phyloP scores from a whole-genome alignment of 2,329 filamentous ascomycete genomes.

The Rutstroemia sp. region DNA sequence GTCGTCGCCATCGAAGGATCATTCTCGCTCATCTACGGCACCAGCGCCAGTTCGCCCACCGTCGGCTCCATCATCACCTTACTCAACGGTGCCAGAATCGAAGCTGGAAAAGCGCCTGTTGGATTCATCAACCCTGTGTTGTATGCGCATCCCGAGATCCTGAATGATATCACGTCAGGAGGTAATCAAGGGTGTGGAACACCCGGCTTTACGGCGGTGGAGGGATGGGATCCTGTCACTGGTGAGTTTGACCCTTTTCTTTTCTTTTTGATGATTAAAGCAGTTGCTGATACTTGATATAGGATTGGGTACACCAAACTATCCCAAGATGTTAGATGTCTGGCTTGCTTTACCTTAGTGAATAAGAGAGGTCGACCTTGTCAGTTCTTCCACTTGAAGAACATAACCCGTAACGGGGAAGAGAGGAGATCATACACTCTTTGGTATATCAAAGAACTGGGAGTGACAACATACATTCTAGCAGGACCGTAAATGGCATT shows the following conservation, averaged over 20 bases:
- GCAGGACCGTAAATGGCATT: too few relatives aligned
- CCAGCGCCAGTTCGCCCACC: constrained; percentile 37
- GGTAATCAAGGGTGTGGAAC: constrained; percentile 34
- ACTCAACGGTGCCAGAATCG: constrained; percentile 53
- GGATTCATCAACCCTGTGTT: constrained; percentile 38
- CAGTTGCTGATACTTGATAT: neutral
- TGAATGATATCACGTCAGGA: constrained; percentile 31
- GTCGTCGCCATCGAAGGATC: constrained; percentile 36
- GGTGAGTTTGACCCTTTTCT: constrained; percentile 13
- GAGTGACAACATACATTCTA: too few relatives aligned
- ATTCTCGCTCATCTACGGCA: constrained; percentile 40
- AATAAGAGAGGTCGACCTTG: neutral
- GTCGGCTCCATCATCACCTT: constrained; percentile 44
- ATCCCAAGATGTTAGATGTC: neutral
- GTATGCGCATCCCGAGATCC: constrained; percentile 27
- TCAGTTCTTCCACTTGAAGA: neutral
- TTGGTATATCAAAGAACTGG: too few relatives aligned
- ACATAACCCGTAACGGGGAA: neutral
- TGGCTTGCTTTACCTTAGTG: constrained; percentile 3
- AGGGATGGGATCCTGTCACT: constrained; percentile 34
- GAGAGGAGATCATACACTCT: too few relatives aligned
- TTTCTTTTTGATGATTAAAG: neutral
- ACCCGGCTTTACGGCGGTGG: constrained; percentile 23
- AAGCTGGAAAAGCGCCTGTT: constrained; percentile 37
- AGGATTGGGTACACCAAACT: constrained; percentile 9